phyloP scores from a whole-genome alignment of 371 early-diverging fungal genomes.

The Syncephalastrum racemosum region DNA sequence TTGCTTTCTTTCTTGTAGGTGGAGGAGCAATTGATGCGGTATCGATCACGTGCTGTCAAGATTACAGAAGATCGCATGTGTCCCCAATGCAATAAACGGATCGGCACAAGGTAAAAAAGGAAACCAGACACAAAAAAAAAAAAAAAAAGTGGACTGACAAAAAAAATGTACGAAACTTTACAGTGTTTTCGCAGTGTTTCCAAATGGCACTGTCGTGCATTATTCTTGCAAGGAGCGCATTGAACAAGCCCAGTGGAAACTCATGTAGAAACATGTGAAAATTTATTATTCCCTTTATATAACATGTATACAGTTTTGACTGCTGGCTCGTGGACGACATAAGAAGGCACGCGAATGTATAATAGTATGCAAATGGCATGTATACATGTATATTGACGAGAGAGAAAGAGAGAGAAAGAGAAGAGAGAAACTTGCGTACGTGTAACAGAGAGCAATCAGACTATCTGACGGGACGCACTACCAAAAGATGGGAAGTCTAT shows the following conservation, averaged over 20 bases:
- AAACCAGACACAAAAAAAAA: not conserved
- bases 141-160: not conserved
- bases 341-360: too few relatives aligned
- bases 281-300: slow-evolving; percentile 4
- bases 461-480: too few relatives aligned
- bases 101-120: slow-evolving; percentile 65
- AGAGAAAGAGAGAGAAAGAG: not conserved
- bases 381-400: not conserved
- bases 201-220: slow-evolving; percentile 75
- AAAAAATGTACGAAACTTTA: not conserved
- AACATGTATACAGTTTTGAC: not conserved
- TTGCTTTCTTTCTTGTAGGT: slow-evolving; percentile 39
- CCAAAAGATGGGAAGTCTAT: too few relatives aligned
- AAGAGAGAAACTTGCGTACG: too few relatives aligned
- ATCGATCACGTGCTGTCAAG: slow-evolving; percentile 65
- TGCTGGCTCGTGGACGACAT: not conserved
- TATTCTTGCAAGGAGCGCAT: slow-evolving; percentile 75
- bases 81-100: slow-evolving; percentile 76
- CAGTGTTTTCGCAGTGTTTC: slow-evolving; percentile 77
- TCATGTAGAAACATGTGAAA: slow-evolving; percentile 16
- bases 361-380: too few relatives aligned
- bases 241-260: slow-evolving; percentile 50
- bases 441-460: too few relatives aligned
- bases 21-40: slow-evolving; percentile 66
- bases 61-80: slow-evolving; percentile 83